Evolutionary conservation across 179 eudicot genomes (phyloP), one percentile per base, ranked within the genome.

Genomic region (Silene vulgaris): DNA sequence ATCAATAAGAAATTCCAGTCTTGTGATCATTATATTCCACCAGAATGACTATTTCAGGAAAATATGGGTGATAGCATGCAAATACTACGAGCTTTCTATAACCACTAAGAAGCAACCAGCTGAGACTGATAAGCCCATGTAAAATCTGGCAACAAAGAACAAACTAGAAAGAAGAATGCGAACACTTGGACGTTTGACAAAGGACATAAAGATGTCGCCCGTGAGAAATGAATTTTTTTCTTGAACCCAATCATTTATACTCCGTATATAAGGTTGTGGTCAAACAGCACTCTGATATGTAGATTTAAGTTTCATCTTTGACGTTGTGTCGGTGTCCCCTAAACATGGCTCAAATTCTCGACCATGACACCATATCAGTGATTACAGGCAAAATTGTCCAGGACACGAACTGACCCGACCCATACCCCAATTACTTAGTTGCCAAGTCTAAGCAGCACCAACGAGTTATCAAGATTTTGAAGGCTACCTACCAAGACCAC

Each of bases 281-380:
- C 65, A 61, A 6, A 61, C 13, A 61, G 8, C 13, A 19, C 65
- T 61, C 8, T 61, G 3, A 21, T 61, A 61, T 48, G 9, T 8
- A 48, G 54, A 48, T 13, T 48, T 61, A 61, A 60, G 64, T 29
- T 60, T 60, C 28, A 60, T 60, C 64, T 60, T 60, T 60, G 26
- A 61, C 9, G 21, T 61, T 61, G 65, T 61, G 28, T 20, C 26
- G 26, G 26, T 23, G 26, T 23, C 26, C 26, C 13, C 29, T 1
- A 6, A 20, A 21, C 21, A 61, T 8, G 37, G 14, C 2, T 5
- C 21, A 61, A 21, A 20, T 61, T 61, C 28, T 61, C 21, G 8
- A 19, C 29, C 54, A 48, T 48, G 12, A 61, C 65, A 20, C 28
- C 12, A 1, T 20, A 61, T 17, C 65, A 61, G 29, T 17, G 28